Evolutionary conservation across 1,284 basidiomycete genomes (phyloP), one percentile per base, ranked within the genome.

Genomic region (Ceratobasidium sp.): DNA sequence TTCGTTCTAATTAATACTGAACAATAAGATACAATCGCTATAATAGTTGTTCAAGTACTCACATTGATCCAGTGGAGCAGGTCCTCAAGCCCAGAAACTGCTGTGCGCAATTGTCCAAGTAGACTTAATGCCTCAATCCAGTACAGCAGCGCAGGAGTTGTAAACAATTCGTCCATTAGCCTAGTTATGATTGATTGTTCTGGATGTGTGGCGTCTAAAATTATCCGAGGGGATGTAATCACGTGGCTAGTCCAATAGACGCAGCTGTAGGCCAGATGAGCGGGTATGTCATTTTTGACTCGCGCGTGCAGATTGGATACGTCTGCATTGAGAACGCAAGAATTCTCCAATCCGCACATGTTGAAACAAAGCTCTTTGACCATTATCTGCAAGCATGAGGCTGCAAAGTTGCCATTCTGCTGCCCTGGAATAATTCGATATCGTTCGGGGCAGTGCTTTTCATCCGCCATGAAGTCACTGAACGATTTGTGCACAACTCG

Each of bases 101-200:
- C 14, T 21, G 23, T 18, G 4, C 26, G 49, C 3, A 66, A n/a
- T 23, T 66, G 38, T 2, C 50, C 18, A 13, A n/a, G 14, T 9
- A 66, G 21, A 44, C 63, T 66, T 35, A 66, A 23, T 18, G n/a
- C 50, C 18, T 66, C 50, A 21, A 66, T 54, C 63, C 63, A 66
- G 38, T 54, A 66, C 16, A 49, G 23, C 16, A 23, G 14, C 38
- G 21, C 13, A 49, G 43, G 23, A 38, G 46, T 30, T 21, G 14
- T 13, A 21, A 63, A 21, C 6, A 63, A 18, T 23, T 32, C 28
- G 18, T 50, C 46, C 30, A 63, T 26, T 3, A 21, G 16, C 3
- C 21, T 44, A 1, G 23, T 23, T 5, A 46, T 44, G 14, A 1
- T 7, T 8, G 26, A 9, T 9, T 38, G 6, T 11, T 38, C 35